Evolutionary conservation across 2,329 filamentous ascomycete species (phyloP).

Genomic region (Verticillium nonalfalfae): DNA sequence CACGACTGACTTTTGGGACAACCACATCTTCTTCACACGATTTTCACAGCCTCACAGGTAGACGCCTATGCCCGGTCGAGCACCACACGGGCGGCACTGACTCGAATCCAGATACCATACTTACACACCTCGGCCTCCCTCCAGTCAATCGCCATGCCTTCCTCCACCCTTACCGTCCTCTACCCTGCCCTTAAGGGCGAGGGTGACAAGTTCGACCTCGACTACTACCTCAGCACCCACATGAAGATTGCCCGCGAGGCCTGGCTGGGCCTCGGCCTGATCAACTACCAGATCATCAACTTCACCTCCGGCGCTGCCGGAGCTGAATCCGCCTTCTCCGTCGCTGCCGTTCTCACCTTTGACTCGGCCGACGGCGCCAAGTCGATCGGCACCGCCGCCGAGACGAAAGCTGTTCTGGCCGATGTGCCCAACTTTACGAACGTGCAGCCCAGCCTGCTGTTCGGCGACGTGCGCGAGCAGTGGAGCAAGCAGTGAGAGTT

Average conservation of each 20-base stretch:
- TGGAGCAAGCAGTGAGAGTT: background rate
- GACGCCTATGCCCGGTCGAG: background rate
- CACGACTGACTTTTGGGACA: background rate
- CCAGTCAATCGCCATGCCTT: background rate
- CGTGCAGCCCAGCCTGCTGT: conserved; percentile 7
- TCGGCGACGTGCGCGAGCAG: background rate
- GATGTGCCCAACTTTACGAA: conserved; percentile 26
- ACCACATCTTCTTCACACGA: background rate
- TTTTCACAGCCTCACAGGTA: background rate
- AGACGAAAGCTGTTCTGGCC: conserved; percentile 16
- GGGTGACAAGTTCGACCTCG: conserved; percentile 32
- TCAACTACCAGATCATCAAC: conserved; percentile 23
- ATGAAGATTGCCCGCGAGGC: conserved; percentile 20
- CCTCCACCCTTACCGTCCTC: conserved; percentile 20
- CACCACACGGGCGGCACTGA: background rate
- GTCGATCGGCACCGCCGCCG: conserved; percentile 5
- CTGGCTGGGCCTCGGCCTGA: conserved; percentile 33
- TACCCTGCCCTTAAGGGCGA: conserved; percentile 30
- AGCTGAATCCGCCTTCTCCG: conserved; percentile 13
- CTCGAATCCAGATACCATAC: background rate
- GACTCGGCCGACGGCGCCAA: conserved; percentile 17
- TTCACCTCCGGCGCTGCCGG: conserved; percentile 11
- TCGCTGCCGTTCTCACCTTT: conserved; percentile 23
- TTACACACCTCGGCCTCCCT: background rate
- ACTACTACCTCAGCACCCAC: conserved; percentile 40